phyloP scores from a whole-genome alignment of 1,284 basidiomycete genomes.

The Rhodotorula mucilaginosa region DNA sequence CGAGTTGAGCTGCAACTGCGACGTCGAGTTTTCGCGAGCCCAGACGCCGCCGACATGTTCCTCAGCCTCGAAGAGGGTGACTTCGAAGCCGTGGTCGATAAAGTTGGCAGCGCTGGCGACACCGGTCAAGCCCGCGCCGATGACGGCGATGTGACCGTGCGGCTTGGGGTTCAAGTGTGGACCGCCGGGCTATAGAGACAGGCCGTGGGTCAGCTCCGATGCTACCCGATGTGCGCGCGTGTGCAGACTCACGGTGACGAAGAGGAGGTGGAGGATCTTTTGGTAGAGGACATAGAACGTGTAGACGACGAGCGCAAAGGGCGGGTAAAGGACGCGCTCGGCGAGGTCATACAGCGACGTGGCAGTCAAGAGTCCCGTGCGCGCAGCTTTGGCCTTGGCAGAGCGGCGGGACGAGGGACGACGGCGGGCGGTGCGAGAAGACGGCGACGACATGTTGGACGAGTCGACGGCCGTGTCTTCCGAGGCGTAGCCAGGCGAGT shows the following conservation, averaged over 20 bases:
- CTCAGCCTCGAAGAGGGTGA: conserved; percentile 55
- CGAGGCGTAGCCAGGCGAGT: conserved; percentile 4
- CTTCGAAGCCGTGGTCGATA: conserved; percentile 59
- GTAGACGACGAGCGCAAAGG: not conserved
- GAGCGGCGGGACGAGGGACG: no score
- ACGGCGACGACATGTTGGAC: not conserved
- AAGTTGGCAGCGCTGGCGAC: conserved; percentile 27
- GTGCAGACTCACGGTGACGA: conserved; percentile 2
- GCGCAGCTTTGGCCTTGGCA: not conserved
- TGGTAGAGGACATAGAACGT: conserved; percentile 12
- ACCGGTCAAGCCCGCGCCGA: conserved; percentile 51
- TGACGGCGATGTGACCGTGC: conserved; percentile 56
- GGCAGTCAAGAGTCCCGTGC: not conserved
- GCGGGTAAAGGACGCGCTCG: not conserved
- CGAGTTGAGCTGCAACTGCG: conserved; percentile 62
- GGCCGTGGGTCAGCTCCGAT: not conserved
- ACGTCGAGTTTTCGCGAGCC: conserved; percentile 60
- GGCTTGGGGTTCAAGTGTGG: conserved; percentile 34
- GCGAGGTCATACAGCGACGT: not conserved
- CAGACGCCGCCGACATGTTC: conserved; percentile 57
- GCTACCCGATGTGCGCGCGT: not conserved
- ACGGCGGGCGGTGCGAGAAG: not conserved
- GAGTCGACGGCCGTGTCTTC: not conserved
- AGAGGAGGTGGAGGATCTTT: not conserved
- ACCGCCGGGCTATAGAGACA: not conserved